A percentile compares a stretch with the other conserved stretches of the same genome.
These are phyloP conservation scores for Leptographium radiaticola DNA, from an alignment of 2,329 filamentous ascomycete species.

Conservation along the genomic window DNA sequence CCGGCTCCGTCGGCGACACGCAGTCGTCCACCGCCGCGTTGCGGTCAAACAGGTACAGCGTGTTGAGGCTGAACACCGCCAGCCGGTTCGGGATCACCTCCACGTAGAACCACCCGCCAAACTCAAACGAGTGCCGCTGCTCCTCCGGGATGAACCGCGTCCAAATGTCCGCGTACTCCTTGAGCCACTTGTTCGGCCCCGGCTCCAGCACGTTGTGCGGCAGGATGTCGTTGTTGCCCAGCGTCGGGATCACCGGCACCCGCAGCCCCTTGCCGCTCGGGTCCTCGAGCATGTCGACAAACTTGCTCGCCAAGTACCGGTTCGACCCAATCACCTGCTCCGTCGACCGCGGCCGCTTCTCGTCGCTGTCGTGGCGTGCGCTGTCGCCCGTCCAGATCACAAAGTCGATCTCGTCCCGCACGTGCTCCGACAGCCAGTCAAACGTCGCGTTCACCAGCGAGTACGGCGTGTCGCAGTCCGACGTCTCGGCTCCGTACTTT, in stretches of 20 bases:
- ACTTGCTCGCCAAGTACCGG: slow-evolving; percentile 59
- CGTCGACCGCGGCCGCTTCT: slow-evolving; percentile 60
- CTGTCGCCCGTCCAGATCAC: slow-evolving; percentile 89
- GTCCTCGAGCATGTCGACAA: slow-evolving; percentile 58
- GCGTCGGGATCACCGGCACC: slow-evolving; percentile 75
- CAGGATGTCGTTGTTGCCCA: slow-evolving; percentile 95
- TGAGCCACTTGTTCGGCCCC: slow-evolving; percentile 81
- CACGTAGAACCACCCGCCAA: slow-evolving; percentile 87
- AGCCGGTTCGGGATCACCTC: slow-evolving; percentile 81
- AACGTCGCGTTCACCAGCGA: slow-evolving; percentile 79
- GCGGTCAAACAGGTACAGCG: slow-evolving; percentile 87
- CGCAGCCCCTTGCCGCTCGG: slow-evolving; percentile 42
- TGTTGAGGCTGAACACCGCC: slow-evolving; percentile 89
- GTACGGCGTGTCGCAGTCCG: slow-evolving; percentile 76
- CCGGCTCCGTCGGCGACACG: slow-evolving; percentile 62
- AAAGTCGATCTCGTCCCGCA: slow-evolving; percentile 74
- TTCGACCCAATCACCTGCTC: slow-evolving; percentile 71
- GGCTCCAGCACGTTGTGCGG: slow-evolving; percentile 86
- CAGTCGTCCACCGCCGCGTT: slow-evolving; percentile 94
- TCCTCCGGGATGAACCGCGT: slow-evolving; percentile 76
- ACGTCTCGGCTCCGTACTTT: slow-evolving; percentile 70
- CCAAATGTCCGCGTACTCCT: slow-evolving; percentile 69
- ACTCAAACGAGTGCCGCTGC: slow-evolving; percentile 80
- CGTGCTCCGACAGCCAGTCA: slow-evolving; percentile 68
- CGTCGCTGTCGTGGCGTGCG: slow-evolving; percentile 79